Evolutionary conservation across 331 rosid species (phyloP), one percentile per base, ranked within the genome.

Genomic region (Dryas integrifolia): DNA sequence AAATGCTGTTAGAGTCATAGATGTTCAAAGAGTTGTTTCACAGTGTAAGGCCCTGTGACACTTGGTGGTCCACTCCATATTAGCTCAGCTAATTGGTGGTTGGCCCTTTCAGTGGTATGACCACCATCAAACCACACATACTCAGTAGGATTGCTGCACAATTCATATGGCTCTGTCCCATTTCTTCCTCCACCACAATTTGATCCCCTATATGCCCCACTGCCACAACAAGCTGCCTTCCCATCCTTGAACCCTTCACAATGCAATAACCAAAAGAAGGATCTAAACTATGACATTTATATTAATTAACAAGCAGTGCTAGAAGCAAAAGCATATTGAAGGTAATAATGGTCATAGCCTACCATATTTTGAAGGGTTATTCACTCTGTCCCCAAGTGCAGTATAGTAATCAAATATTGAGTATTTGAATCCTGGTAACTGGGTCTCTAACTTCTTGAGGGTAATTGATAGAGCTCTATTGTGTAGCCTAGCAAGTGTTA

Each of bases 41-140:
- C 55, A 77, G 63, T 77, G 74, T 14, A 57, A 12, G 88, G 85
- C 52, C 79, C 11, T 3, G 74, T 65, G 50, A 77, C 21, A 43
- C 48, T 81, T 5, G 78, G 67, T 72, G 73, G 50, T 56, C 87
- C 92, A 39, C 9, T 69, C 90, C 92, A 87, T 3, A 83, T 75
- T 8, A 79, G 58, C 18, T 81, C 44, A 2, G 92, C 79, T 39
- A 85, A 4, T 51, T 77, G 43, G 10, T 67, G 5, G 67, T 65
- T 2, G 9, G 38, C 69, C 14, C 35, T 78, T 63, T 89, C 73
- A 38, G 88, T 62, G 8, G 80, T 70, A 83, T 87, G 96, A 67
- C 4, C 5, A 0, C 76, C 55, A 43, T 87, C 88, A 69, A 87
- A 89, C 70, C 69, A 83, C 40, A 89, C 45, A 77, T 83, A 64